phyloP scores from a whole-genome alignment of 1,284 basidiomycete genomes.

The Baeospora myosura region DNA sequence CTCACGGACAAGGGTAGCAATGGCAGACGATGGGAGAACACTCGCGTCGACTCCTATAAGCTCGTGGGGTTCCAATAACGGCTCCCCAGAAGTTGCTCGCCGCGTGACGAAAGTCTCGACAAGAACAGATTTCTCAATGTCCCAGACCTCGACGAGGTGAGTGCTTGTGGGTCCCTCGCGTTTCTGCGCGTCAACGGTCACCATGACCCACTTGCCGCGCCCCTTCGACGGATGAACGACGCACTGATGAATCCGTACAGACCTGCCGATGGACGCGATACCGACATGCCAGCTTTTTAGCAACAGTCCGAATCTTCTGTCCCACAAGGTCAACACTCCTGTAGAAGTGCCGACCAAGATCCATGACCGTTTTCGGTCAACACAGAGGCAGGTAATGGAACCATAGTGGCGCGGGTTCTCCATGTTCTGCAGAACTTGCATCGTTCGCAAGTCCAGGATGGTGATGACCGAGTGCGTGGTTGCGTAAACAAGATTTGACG shows the following conservation, averaged over 20 bases:
- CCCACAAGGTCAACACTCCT: slow-evolving; percentile 86
- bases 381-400: slow-evolving; percentile 77
- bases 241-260: slow-evolving; percentile 61
- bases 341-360: slow-evolving; percentile 80
- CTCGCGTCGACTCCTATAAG: slow-evolving; percentile 48
- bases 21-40: slow-evolving; percentile 58
- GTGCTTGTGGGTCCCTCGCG: slow-evolving; percentile 28
- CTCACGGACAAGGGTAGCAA: slow-evolving; percentile 45
- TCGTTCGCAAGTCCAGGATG: slow-evolving; percentile 81
- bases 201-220: slow-evolving; percentile 83
- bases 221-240: slow-evolving; percentile 81
- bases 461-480: slow-evolving; percentile 77
- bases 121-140: slow-evolving; percentile 60
- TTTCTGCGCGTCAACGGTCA: slow-evolving; percentile 59
- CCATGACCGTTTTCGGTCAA: slow-evolving; percentile 82
- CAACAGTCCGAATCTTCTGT: slow-evolving; percentile 87
- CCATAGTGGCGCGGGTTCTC: slow-evolving; percentile 84
- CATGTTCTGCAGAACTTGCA: slow-evolving; percentile 71
- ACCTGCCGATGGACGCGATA: slow-evolving; percentile 43
- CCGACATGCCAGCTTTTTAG: slow-evolving; percentile 83
- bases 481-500: slow-evolving; percentile 75
- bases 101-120: slow-evolving; percentile 66
- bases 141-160: slow-evolving; percentile 71
- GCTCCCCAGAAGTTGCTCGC: slow-evolving; percentile 33
- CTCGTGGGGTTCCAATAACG: slow-evolving; percentile 44